Evolutionary conservation across 257 asterid species (phyloP), one percentile per base, ranked within the genome.

Genomic region (Agastache rugosa): DNA sequence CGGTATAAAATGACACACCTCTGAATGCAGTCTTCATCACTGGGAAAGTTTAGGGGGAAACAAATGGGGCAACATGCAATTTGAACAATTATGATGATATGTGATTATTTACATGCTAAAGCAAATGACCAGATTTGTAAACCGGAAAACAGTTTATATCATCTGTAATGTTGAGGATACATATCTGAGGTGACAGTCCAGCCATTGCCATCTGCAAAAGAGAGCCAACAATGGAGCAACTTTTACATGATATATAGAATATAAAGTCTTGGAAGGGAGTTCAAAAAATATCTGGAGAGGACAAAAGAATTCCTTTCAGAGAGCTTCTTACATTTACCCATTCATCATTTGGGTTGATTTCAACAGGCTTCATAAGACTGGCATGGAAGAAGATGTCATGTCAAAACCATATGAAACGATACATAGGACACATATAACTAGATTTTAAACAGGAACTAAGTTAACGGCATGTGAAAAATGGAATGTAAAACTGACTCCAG

Each of bases 291-390:
- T 41, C 37, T 41, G 67, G 44, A 58, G 59, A 50, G 45, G 69
- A 68, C 48, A 62, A 27, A 58, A 51, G 75, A 56, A 34, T 27
- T 68, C 48, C 44, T 59, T 47, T 55, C 50, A 39, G 77, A 47
- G 25, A 73, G 22, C 31, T 76, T 73, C 97, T 87, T 89, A 93
- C 98, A 86, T 89, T 93, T 78, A 77, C 78, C 96, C 97, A 93
- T 80, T 93, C 97, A 77, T 93, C 98, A 83, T 62, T 83, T 66
- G 98, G 98, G 78, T 83, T 91, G 87, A 88, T 76, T 41, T 93
- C 97, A 80, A 93, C 89, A 48, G 93, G 86, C 83, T 87, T 93
- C 96, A 93, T 89, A 74, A 83, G 97, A 84, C 98, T 91, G 96
- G 11, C 78, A 81, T 75, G 71, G 72, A 69, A 86, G 77, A 80